Evolutionary conservation across 371 early-diverging fungal species (phyloP), one percentile per base, ranked within the genome.

Genomic region (Apophysomyces elegans): DNA sequence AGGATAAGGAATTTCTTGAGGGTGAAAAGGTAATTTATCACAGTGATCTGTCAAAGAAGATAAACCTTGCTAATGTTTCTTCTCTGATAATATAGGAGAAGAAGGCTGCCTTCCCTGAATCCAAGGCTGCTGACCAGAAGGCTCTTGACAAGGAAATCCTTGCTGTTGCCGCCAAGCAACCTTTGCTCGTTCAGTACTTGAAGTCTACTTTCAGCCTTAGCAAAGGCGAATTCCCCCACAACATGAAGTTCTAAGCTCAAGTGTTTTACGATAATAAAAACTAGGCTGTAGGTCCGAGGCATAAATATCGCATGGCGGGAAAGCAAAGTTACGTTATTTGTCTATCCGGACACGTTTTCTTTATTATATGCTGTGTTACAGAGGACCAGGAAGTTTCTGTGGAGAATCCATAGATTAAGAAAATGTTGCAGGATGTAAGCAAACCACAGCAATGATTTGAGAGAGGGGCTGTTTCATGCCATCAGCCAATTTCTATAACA

Each of bases 221-320:
- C 85, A 96, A 96, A 90, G 96, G 97, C 74, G 95, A 96, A 86
- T 90, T 90, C 82, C 96, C 96, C 73, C 99, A 98, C 85, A 74
- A 80, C 74, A 84, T 97, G 84, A 90, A 92, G 88, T 96, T 96
- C 87, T 96, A 96, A 93, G 59, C 54, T 26, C 32, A 50, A 50
- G 54, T 50, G 54, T 7, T 26, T 50, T 50, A 21, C 54, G 21
- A 50, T 50, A 50, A 50, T 50, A 50, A 50, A 50, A 50, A 50
- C 18, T 50, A 50, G 54, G 54, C 54, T 50, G 54, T 11, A 50
- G 54, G 54, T 50, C 54, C 54, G 54, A 50, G 54, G 54, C 54
- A 21, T 50, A 26, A 26, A 50, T 16, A 9, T 50, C 21, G 54
- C 54, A 11, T 50, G 54, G 21, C 11, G 54, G 54, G 54, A 50